A percentile compares a stretch with the other conserved stretches of the same genome.
phyloP scores from a whole-genome alignment of 495 filamentous ascomycete genomes.

The Neurospora sp. region DNA sequence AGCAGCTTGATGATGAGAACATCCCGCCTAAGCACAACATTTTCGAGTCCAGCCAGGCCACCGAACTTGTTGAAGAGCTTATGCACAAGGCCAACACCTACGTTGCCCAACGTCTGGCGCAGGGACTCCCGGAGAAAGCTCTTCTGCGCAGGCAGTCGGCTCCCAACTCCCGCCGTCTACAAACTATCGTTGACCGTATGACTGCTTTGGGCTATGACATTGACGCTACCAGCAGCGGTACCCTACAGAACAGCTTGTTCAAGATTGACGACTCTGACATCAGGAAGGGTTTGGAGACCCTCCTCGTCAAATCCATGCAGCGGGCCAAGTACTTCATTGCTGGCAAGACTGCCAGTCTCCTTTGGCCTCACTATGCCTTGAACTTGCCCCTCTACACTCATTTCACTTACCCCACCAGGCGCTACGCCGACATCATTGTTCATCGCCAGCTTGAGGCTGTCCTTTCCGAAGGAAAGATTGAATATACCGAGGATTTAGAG shows the following conservation, averaged over 20 bases:
- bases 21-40: conserved; percentile 93
- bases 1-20: conserved; percentile 97
- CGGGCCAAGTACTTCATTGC: conserved; percentile 90
- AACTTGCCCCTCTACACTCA: conserved; percentile 95
- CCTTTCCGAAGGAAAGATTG: conserved; percentile 69
- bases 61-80: conserved; percentile 91
- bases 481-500: conserved; percentile 85
- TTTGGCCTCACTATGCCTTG: conserved; percentile 78
- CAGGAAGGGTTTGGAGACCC: conserved; percentile 95
- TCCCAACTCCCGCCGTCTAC: conserved; percentile 78
- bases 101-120: conserved; percentile 74
- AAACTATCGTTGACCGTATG: conserved; percentile 89
- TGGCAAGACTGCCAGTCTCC: conserved; percentile 58
- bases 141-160: conserved; percentile 77
- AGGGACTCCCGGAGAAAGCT: conserved; percentile 81
- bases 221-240: conserved; percentile 80
- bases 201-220: conserved; percentile 79
- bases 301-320: conserved; percentile 88
- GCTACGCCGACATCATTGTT: conserved; percentile 90
- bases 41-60: conserved; percentile 79
- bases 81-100: conserved; percentile 82
- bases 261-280: conserved; percentile 75
- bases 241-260: conserved; percentile 87
- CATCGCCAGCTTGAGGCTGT: conserved; percentile 89
- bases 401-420: conserved; percentile 90